Conservation (phyloP, 2,329 filamentous ascomycete genomes). For the Sarocladiaceae sp. region DNA sequence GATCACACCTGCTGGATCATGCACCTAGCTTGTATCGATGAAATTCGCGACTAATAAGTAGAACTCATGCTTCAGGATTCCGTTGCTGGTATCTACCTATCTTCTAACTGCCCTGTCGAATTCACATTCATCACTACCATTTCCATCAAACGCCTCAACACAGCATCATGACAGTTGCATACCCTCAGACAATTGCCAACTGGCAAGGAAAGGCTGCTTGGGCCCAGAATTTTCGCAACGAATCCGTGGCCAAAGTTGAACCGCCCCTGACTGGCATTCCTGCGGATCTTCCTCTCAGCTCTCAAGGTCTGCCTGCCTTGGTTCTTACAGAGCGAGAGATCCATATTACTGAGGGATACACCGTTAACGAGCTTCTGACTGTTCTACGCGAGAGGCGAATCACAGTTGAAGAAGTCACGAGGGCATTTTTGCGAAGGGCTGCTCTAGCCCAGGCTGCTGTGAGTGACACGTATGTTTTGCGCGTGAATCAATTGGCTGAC, state of each 20-base stretch:
- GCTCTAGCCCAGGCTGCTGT: slow-evolving; percentile 11
- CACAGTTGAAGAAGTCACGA: slow-evolving; percentile 10
- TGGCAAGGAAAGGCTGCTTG: too few relatives aligned
- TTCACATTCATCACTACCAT: background rate
- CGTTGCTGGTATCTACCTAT: too few relatives aligned
- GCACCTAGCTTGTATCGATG: too few relatives aligned
- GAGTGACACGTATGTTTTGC: too few relatives aligned
- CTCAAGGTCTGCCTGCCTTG: slow-evolving; percentile 16
- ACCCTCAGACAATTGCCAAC: background rate
- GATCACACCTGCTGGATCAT: too few relatives aligned
- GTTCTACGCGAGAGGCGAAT: slow-evolving; percentile 4
- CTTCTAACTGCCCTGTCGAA: too few relatives aligned
- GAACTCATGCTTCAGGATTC: too few relatives aligned
- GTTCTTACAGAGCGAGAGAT: slow-evolving; percentile 16
- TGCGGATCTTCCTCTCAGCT: slow-evolving; percentile 15
- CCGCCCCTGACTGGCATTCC: slow-evolving; percentile 20
- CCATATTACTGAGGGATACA: slow-evolving; percentile 9
- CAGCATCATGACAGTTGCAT: background rate
- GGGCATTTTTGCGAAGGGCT: slow-evolving; percentile 12
- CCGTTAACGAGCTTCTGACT: slow-evolving; percentile 7
- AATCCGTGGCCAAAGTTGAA: slow-evolving; percentile 20
- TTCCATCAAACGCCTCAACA: background rate
- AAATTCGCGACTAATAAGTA: too few relatives aligned
- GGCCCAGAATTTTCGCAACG: background rate
- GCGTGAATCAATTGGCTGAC: too few relatives aligned